Conservation (phyloP, 2,329 filamentous ascomycete genomes). For the Exophiala sideris region DNA sequence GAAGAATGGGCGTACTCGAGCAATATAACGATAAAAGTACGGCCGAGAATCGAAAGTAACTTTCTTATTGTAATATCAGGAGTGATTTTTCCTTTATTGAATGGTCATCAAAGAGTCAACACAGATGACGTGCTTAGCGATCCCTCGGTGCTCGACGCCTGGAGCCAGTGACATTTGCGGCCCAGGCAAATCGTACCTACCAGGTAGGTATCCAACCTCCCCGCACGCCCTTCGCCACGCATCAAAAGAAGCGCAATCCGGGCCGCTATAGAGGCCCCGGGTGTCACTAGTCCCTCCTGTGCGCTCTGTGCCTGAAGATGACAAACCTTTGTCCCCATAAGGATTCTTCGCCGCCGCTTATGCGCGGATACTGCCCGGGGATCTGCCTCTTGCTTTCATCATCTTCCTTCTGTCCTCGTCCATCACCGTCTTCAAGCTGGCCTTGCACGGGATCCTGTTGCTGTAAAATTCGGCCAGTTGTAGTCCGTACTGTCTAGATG, state of each 20-base stretch:
- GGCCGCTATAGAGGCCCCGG: neutral
- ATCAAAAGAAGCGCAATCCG: neutral
- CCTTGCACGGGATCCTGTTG: neutral
- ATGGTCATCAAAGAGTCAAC: neutral
- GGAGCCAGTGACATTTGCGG: neutral
- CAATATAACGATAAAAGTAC: too few species aligned
- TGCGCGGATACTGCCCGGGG: neutral
- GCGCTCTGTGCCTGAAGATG: constrained; percentile 1
- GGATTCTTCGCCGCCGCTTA: neutral
- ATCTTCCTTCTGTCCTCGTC: neutral
- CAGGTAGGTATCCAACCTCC: too few species aligned
- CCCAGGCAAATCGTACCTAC: too few species aligned
- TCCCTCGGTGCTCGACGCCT: neutral
- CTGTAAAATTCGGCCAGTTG: neutral
- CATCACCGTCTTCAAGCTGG: neutral
- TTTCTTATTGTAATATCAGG: neutral
- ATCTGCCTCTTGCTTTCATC: neutral
- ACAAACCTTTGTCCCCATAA: neutral
- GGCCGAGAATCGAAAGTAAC: too few species aligned
- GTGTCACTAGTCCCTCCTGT: neutral
- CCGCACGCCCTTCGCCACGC: neutral
- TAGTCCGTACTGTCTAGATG: too few species aligned
- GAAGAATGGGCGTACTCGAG: too few species aligned
- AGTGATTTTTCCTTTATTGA: neutral
- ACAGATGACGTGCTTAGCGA: neutral